Base-by-base conservation (phyloP, 768 basidiomycete species). In the Termitomyces sp. region DNA sequence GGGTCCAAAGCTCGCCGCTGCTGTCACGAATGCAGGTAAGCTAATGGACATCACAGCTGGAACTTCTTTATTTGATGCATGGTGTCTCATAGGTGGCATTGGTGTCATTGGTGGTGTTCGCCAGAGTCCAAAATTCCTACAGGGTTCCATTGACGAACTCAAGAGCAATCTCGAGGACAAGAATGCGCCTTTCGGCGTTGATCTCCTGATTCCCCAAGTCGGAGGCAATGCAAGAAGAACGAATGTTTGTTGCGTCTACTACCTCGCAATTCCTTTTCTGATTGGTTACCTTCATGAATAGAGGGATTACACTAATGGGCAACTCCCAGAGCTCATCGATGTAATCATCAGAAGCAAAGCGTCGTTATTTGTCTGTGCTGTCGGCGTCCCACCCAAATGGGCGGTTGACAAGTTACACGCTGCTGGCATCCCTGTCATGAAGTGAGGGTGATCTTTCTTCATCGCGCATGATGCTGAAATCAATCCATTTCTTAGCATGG, bases 101-200 rank as follows among this genome's bases (percentile, higher is more conserved):
- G 94, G 94, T 22, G 91, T 94, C 65, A 93, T 95, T 62, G 94
- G 92, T 3, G 94, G 93, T 34, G 70, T 90, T 46, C 80, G 82
- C 37, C 87, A 88, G 66, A 88, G 78, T 53, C 90, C 88, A 22
- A 85, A 83, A 64, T 80, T 89, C 64, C 82, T 92, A 24, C 78
- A 82, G 61, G 75, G 79, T 28, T 79, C 77, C 18, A 89, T 90
- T 49, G 77, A 85, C 24, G 88, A 92, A 64, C 71, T 94, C 64
- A 93, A 92, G 73, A 78, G 76, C 37, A 73, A 84, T 65, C 77
- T 96, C 15, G 85, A 88, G 63, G 82, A 92, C 74, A 82, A 85
- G 74, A 79, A 81, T 60, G 88, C 86, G 1, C 87, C 87, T 0
- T 90, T 89, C 58, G 88, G 94, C 6, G 84, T 95, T 37, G 94